Percentiles rank a stretch among this genome's conserved stretches.
Conservation (phyloP, 352 stramenopile species). For the Pythium biforme region DNA sequence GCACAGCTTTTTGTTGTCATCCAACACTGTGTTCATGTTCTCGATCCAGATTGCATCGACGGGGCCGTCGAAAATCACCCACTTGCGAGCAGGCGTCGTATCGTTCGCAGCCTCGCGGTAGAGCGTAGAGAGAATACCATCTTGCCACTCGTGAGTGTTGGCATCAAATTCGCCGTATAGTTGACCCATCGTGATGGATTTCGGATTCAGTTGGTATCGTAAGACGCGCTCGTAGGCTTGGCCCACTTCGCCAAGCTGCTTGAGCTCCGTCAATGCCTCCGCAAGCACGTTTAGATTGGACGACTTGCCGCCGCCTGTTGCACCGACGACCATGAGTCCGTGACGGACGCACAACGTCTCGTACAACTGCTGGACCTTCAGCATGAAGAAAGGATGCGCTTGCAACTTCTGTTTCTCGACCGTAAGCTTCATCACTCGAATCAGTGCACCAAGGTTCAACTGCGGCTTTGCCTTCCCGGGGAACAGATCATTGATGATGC, state of each 20-base stretch:
- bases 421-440: conserved; percentile 85
- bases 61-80: conserved; percentile 95
- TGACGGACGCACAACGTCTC: conserved; percentile 94
- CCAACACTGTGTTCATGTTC: conserved; percentile 97
- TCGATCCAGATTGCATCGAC: conserved; percentile 97
- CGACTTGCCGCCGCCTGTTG: conserved; percentile 92
- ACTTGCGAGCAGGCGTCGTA: conserved; percentile 88
- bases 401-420: conserved; percentile 85
- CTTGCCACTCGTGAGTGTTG: conserved; percentile 95
- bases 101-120: conserved; percentile 90
- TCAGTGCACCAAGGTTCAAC: conserved; percentile 88
- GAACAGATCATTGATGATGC: conserved; percentile 94
- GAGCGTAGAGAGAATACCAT: conserved; percentile 89
- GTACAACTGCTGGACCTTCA: conserved; percentile 94
- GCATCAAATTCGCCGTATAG: conserved; percentile 94
- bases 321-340: conserved; percentile 94
- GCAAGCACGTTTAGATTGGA: conserved; percentile 85
- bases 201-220: conserved; percentile 91
- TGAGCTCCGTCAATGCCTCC: conserved; percentile 84
- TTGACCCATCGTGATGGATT: conserved; percentile 96
- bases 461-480: conserved; percentile 86
- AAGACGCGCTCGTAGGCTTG: conserved; percentile 87
- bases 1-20: conserved; percentile 97
- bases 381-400: conserved; percentile 90
- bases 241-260: conserved; percentile 69